Evolutionary conservation across 2,329 filamentous ascomycete species (phyloP).

Genomic region (Botrytis hyacinthi): DNA sequence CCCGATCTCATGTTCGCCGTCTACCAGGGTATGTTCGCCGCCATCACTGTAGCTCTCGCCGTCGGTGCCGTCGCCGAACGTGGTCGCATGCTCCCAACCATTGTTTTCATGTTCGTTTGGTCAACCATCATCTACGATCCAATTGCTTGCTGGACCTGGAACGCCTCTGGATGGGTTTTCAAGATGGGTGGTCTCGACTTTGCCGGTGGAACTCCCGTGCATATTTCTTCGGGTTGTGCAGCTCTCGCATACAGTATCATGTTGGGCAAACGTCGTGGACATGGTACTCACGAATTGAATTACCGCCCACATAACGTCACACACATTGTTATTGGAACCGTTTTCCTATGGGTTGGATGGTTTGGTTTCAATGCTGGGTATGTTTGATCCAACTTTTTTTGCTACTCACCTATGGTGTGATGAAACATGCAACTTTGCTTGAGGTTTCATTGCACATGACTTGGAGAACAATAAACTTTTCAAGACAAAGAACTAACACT

Average conservation of each 20-base stretch:
- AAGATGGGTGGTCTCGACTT: slow-evolving; percentile 82
- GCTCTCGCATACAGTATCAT: slow-evolving; percentile 89
- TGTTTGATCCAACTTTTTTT: background rate
- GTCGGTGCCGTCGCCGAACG: slow-evolving; percentile 83
- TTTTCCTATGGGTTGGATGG: slow-evolving; percentile 95
- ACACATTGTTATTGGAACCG: slow-evolving; percentile 86
- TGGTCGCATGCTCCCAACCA: slow-evolving; percentile 81
- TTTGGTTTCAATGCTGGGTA: slow-evolving; percentile 87
- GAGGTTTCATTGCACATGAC: slow-evolving; percentile 12
- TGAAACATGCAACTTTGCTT: slow-evolving; percentile 4
- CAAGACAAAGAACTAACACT: background rate
- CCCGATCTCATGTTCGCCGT: slow-evolving; percentile 83
- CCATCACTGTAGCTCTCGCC: slow-evolving; percentile 81
- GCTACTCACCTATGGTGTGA: background rate
- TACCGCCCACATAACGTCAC: slow-evolving; percentile 92
- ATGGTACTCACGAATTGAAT: slow-evolving; percentile 84
- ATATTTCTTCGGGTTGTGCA: slow-evolving; percentile 79
- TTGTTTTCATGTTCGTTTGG: slow-evolving; percentile 94
- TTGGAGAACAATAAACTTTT: background rate
- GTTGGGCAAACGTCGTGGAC: slow-evolving; percentile 69
- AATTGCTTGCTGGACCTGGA: slow-evolving; percentile 96
- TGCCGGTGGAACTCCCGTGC: slow-evolving; percentile 85
- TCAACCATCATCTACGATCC: slow-evolving; percentile 86
- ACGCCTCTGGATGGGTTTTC: slow-evolving; percentile 75
- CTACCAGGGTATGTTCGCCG: slow-evolving; percentile 86